Evolutionary conservation across 495 filamentous ascomycete species (phyloP).

Genomic region (Astrothelium subdiscretum): DNA sequence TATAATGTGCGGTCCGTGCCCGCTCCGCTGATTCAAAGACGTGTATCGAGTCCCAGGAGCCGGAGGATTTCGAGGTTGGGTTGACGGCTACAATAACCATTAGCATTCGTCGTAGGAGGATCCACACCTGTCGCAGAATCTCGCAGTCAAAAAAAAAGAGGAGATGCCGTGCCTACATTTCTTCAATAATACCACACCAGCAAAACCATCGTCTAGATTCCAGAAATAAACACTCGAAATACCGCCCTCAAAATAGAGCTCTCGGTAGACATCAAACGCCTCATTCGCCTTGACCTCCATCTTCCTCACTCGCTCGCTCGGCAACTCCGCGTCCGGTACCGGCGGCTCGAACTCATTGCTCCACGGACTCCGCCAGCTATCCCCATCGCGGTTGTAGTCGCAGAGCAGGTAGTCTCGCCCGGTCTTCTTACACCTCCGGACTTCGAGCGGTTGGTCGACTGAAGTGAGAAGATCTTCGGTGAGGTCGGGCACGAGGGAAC

Average conservation of each 20-base stretch:
- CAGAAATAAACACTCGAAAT: slow-evolving; percentile 94
- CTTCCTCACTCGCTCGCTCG: slow-evolving; percentile 53
- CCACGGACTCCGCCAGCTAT: slow-evolving; percentile 94
- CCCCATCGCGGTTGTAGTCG: slow-evolving; percentile 99
- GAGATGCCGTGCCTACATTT: slow-evolving; percentile 56
- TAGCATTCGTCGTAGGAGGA: not conserved
- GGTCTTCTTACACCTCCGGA: slow-evolving; percentile 73
- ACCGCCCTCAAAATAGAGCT: slow-evolving; percentile 96
- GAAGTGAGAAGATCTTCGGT: slow-evolving; percentile 97
- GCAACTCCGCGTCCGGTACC: slow-evolving; percentile 40
- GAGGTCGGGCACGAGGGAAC: slow-evolving; percentile 74
- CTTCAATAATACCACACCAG: slow-evolving; percentile 87
- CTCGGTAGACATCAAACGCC: slow-evolving; percentile 92
- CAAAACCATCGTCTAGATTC: slow-evolving; percentile 98
- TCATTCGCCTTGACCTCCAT: slow-evolving; percentile 91
- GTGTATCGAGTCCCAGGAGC: slow-evolving; percentile 96
- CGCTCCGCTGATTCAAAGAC: slow-evolving; percentile 94
- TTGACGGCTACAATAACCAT: slow-evolving; percentile 39
- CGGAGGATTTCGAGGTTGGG: slow-evolving; percentile 48
- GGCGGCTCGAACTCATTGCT: slow-evolving; percentile 91
- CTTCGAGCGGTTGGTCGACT: slow-evolving; percentile 86
- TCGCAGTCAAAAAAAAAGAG: not conserved
- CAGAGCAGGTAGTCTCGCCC: slow-evolving; percentile 95
- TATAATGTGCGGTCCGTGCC: slow-evolving; percentile 85
- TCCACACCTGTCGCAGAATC: not conserved